Base-by-base conservation (phyloP, 768 basidiomycete species). In the Amanita molliuscula region DNA sequence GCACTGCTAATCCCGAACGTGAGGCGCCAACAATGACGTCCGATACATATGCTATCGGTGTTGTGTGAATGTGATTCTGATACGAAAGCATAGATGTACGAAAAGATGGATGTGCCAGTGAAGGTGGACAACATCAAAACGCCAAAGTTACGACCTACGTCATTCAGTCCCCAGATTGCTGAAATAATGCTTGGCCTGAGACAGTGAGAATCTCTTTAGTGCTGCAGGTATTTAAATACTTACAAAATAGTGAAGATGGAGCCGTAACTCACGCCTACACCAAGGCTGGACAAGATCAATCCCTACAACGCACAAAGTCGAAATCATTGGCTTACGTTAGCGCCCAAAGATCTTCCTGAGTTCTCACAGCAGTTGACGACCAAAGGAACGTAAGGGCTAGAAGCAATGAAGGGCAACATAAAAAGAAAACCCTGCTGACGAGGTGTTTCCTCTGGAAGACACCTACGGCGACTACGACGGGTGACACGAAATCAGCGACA, bases 61-160 rank as follows among this genome's bases (percentile, higher is more conserved):
- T 60, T 65, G 3, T 60, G 38, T 7, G 75, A 68, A 52, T 79
- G 76, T 2, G 71, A 64, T 3, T 73, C 74, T 5, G 82, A 75
- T 42, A 87, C 59, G 55, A 82, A 78, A 11, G 88, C 88, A 53
- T 88, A 91, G 0, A 90, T 59, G 61, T 86, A 89, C 2, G 88
- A 88, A 61, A 88, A 89, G 0, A 79, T 31, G 1, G 85, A 78
- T 0, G 86, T 88, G 4, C 86, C 88, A 21, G 79, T 62, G 62
- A 89, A 84, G 4, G 86, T 82, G 0, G 87, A 80, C 56, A 86
- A 88, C 43, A 82, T 78, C 50, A 88, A 59, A 33, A 87, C 63
- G 21, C 87, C 86, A 52, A 79, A 90, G 62, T 91, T 91, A 50
- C 88, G 78, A 7, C 80, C 88, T 4, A 82, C 67, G 53, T 86